Evolutionary conservation across 176 grass and related monocot genomes (phyloP), one percentile per base, ranked within the genome.

Genomic region (Elymus sibiricus): DNA sequence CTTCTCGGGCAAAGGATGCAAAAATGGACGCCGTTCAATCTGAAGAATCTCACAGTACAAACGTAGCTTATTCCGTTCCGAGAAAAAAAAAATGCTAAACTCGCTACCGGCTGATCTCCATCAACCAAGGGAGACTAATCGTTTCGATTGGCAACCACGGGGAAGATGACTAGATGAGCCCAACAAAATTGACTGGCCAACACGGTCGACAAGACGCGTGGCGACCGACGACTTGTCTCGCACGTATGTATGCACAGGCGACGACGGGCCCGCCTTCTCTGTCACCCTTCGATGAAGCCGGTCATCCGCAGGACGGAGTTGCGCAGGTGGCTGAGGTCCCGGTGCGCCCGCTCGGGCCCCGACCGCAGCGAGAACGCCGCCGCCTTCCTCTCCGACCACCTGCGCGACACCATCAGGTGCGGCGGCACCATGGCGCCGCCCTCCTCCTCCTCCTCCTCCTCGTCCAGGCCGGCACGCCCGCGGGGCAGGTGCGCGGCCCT

Each of bases 251-350:
- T 22, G 64, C 19, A 31, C 74, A 47, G 53, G 4, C 1, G 16
- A 6, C 1, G 16, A 43, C 17, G 21, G 64, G 83, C 24, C 47
- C 69, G 61, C 46, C 83, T 68, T 7, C 46, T 49, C 78, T 8
- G 77, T 89, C 87, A 97, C 77, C 88, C 90, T 89, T 97, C 92
- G 56, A 91, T 90, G 87, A 93, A 97, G 2, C 95, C 91, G 78
- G 92, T 97, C 91, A 97, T 93, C 5, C 88, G 87, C 67, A 92
- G 83, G 72, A 97, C 92, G 64, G 85, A 85, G 81, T 90, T 55
- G 46, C 95, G 84, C 51, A 91, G 82, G 64, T 90, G 79, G 71
- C 87, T 86, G 64, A 93, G 91, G 70, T 98, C 95, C n/a, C 95
- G 89, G 40, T 89, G 89, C 58, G 89, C 90, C 74, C 89, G 69